Evolutionary conservation across 2,329 filamentous ascomycete genomes (phyloP), one percentile per base, ranked within the genome.

Genomic region (Ophiosphaerella herpotricha): DNA sequence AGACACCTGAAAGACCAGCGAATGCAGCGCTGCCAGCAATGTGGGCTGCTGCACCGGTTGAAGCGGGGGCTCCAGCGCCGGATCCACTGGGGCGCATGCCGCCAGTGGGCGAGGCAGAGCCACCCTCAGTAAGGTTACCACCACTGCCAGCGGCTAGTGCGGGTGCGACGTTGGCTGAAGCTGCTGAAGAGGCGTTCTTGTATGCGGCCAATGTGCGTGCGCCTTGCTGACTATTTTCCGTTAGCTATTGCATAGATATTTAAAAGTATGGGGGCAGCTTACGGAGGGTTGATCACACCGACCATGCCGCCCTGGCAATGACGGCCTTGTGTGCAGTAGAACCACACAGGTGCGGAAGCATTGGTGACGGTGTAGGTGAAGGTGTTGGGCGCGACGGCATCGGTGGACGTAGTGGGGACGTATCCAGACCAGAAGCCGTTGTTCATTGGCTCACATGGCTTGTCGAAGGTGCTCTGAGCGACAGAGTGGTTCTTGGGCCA

Each of bases 221-320:
- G 39, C 61, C 64, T 24, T 54, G 57, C 36, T 46, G 39, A 54
- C 61, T 64, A 43, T 7, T 21, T 9, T 2, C 4, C 43, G 46
- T 67, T 54, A 67, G 54, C 45, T 21, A 43, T 11, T 12, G 39
- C 7, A 7, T 11, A 29, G 18, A 29, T 1, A 35, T 21, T 12
- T 24, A 23, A 2, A 37, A 9, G 5, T 11, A 13, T 13, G 14
- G 26, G 21, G 13, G 12, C 16, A 38, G 64, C 70, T 64, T 64
- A 73, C 69, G 67, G 61, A 46, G 63, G 60, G 61, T 75, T 75
- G 63, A 75, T 72, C 4, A 71, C 72, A 56, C 69, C 71, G 26
- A 74, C 73, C 73, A 75, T 75, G 43, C 72, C 72, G 34, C 33
- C 46, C 50, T 73, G 67, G 63, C 73, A 75, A 51, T 75, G 73